Percentiles rank a stretch among this genome's conserved stretches.
Evolutionary conservation across 2,329 filamentous ascomycete genomes (phyloP).

Genomic region (Calonectria leucothoes): DNA sequence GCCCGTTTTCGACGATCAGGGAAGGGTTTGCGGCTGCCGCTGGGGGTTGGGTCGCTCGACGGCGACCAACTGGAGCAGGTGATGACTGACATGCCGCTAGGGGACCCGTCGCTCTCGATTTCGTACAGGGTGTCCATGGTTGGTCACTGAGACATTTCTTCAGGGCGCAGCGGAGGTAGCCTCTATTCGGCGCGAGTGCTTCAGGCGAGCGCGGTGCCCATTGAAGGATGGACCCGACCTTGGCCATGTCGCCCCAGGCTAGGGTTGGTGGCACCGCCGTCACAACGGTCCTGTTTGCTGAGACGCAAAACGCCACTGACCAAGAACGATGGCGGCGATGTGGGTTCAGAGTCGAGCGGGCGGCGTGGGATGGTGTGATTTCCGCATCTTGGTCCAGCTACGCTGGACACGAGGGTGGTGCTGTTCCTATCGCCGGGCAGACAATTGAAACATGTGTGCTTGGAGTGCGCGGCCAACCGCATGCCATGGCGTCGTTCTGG

Average conservation of each 20-base stretch:
- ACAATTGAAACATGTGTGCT: constrained; percentile 28
- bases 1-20: constrained; percentile 28
- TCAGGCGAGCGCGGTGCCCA: constrained; percentile 32
- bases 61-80: constrained; percentile 38
- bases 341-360: constrained; percentile 36
- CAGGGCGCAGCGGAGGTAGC: constrained; percentile 27
- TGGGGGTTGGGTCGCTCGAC: constrained; percentile 28
- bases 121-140: constrained; percentile 30
- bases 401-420: constrained; percentile 26
- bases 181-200: constrained; percentile 25
- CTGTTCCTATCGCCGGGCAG: constrained; percentile 33
- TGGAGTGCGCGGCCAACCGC: constrained; percentile 37
- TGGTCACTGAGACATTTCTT: constrained; percentile 44
- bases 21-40: constrained; percentile 41
- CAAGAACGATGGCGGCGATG: constrained; percentile 34
- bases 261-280: constrained; percentile 35
- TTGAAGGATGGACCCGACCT: constrained; percentile 32
- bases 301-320: constrained; percentile 30
- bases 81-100: constrained; percentile 40
- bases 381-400: constrained; percentile 32
- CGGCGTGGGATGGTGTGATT: constrained; percentile 42
- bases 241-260: constrained; percentile 28
- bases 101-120: constrained; percentile 35
- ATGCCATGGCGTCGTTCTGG: constrained; percentile 31
- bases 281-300: constrained; percentile 32